A percentile compares a stretch with the other conserved stretches of the same genome.
Conservation (phyloP, 805 yeast species). For the Candida suzukii region DNA sequence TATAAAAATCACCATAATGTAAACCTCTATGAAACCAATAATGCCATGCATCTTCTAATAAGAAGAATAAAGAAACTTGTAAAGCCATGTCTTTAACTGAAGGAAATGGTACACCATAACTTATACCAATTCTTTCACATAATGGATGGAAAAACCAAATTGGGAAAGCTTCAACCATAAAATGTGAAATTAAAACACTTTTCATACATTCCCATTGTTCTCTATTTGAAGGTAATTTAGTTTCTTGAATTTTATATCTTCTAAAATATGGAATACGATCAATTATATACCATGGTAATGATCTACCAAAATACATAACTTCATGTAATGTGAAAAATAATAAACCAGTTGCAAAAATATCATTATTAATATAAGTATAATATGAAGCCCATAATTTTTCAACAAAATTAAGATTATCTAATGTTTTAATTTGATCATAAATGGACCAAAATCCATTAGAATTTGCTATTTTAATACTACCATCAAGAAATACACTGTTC, state of each 20-base stretch:
- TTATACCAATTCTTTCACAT: slow-evolving; percentile 74
- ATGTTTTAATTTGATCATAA: slow-evolving; percentile 17
- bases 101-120: slow-evolving; percentile 83
- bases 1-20: slow-evolving; percentile 85
- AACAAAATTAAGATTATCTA: slow-evolving; percentile 33
- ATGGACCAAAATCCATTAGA: slow-evolving; percentile 10
- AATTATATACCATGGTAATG: slow-evolving; percentile 86
- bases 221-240: slow-evolving; percentile 66
- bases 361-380: slow-evolving; percentile 81
- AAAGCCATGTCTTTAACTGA: slow-evolving; percentile 43
- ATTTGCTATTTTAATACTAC: slow-evolving; percentile 12
- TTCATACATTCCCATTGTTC: slow-evolving; percentile 94
- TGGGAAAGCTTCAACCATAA: slow-evolving; percentile 90
- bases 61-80: slow-evolving; percentile 74
- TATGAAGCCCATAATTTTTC: slow-evolving; percentile 87
- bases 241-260: slow-evolving; percentile 83
- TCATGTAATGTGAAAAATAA: slow-evolving; percentile 81
- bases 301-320: slow-evolving; percentile 83
- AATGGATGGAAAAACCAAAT: slow-evolving; percentile 96
- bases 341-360: slow-evolving; percentile 85
- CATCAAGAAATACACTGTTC: slow-evolving; percentile 19
- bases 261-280: slow-evolving; percentile 82
- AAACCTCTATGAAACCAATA: slow-evolving; percentile 90
- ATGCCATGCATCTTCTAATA: slow-evolving; percentile 93
- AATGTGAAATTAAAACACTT: slow-evolving; percentile 77